Evolutionary conservation across 2,329 filamentous ascomycete genomes (phyloP).

Genomic region (Fusarium tuaranense): DNA sequence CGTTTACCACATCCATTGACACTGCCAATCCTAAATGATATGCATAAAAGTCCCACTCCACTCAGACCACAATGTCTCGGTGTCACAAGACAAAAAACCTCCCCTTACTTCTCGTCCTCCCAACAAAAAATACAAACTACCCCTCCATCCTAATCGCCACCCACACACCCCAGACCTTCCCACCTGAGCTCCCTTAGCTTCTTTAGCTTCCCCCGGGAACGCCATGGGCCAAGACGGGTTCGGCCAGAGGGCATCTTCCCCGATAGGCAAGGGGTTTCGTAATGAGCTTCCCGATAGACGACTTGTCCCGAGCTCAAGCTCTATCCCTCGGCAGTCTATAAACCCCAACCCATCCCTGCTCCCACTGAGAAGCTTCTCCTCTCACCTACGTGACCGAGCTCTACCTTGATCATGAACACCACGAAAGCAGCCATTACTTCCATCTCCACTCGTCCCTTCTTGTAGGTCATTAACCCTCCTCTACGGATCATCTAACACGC

Average conservation of each 20-base stretch:
- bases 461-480: conserved; percentile 21
- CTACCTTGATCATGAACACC: conserved; percentile 2
- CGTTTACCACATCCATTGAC: neutral
- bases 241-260: conserved; percentile 10
- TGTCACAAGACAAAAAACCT: neutral
- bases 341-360: conserved; percentile 15
- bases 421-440: conserved; percentile 21
- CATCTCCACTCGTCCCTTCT: conserved; percentile 34
- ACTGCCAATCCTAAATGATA: neutral
- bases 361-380: neutral
- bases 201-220: neutral
- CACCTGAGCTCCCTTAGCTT: conserved; percentile 1
- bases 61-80: neutral
- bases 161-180: neutral
- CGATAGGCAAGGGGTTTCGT: neutral
- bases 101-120: neutral
- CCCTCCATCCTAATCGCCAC: neutral
- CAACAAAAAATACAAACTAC: conserved; percentile 2
- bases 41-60: neutral
- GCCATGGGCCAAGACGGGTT: conserved; percentile 2
- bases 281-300: neutral
- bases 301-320: neutral
- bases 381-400: neutral
- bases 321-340: neutral
- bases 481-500: neutral